Base-by-base conservation (phyloP, 1,284 basidiomycete genomes). In the Earliella scabrosa region DNA sequence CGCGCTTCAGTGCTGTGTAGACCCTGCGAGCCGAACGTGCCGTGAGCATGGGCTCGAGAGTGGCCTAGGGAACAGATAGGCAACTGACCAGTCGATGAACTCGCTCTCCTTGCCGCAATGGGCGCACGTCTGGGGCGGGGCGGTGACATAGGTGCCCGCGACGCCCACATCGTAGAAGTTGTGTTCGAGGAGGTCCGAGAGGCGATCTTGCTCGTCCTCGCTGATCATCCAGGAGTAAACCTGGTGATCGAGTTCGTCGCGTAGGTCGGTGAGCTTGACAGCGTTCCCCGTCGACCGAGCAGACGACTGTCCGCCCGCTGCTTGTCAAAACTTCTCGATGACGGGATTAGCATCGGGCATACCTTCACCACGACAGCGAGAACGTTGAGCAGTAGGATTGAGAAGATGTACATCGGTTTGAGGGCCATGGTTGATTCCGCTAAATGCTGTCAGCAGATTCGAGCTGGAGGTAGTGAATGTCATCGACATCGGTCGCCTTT, bases 101-200 rank as follows among this genome's bases (percentile, higher is more conserved):
- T 62, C 60, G 31, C 57, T 59, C 50, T 58, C 47, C 53, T 62
- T 62, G 32, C 57, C 60, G 41, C 60, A 62, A 29, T 29, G 34
- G 3, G 43, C 10, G 44, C 60, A 62, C 16, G 27, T 23, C 26
- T 43, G 53, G 24, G 60, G 57, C 20, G 49, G 46, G 20, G 39
- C 21, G 21, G 50, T 58, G 24, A 61, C 53, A 23, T 52, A 50
- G 9, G 58, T 59, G 21, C 48, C 54, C 14, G 24, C 27, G 16
- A 54, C 39, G 20, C 47, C 53, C 21, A 38, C 20, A 6, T 36
- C 40, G 24, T 35, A 18, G 24, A 48, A 54, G 29, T 54, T 34
- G 2, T 32, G 34, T 20, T 31, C 40, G 26, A 54, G 53, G 32
- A 54, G 46, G n/a, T 27, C 46, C 18, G 29, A 34, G 34, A 54